Percentiles rank a stretch among this genome's conserved stretches.
Evolutionary conservation across 2,329 filamentous ascomycete species (phyloP).

Genomic region (Paecilomyces niveus): DNA sequence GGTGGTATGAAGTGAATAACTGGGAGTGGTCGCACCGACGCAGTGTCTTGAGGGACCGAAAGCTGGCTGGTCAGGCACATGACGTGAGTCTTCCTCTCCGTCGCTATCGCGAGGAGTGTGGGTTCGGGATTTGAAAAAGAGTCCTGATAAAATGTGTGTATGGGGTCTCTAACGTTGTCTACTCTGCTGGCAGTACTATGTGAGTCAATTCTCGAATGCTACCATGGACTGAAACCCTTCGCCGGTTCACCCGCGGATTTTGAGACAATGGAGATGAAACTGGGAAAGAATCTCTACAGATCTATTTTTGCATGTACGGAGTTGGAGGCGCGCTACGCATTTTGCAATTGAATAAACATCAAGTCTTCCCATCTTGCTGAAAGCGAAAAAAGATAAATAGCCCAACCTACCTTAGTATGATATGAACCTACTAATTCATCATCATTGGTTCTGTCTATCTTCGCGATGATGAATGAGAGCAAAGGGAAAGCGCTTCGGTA

Average conservation of each 20-base stretch:
- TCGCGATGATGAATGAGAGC: no score
- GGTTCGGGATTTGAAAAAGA: not conserved
- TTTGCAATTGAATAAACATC: not conserved
- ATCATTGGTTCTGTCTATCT: no score
- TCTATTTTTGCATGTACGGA: not conserved
- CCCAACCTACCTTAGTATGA: not conserved
- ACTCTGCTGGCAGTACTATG: slow-evolving; percentile 3
- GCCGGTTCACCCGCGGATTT: not conserved
- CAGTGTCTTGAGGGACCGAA: slow-evolving; percentile 13
- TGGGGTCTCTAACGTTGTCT: not conserved
- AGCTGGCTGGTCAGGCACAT: slow-evolving; percentile 33
- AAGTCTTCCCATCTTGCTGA: not conserved
- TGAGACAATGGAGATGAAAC: not conserved
- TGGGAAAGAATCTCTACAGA: not conserved
- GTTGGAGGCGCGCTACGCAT: not conserved
- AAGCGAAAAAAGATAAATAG: not conserved
- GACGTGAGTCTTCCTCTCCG: slow-evolving; percentile 30
- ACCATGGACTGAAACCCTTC: not conserved
- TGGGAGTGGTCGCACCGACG: slow-evolving; percentile 60
- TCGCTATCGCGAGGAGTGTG: not conserved
- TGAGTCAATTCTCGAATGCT: slow-evolving; percentile 5
- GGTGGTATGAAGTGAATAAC: slow-evolving; percentile 95
- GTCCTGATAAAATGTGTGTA: not conserved
- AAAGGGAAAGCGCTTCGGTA: no score
- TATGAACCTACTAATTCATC: not conserved